Evolutionary conservation across 257 asterid genomes (phyloP).

Genomic region (Solanum arcanum): DNA sequence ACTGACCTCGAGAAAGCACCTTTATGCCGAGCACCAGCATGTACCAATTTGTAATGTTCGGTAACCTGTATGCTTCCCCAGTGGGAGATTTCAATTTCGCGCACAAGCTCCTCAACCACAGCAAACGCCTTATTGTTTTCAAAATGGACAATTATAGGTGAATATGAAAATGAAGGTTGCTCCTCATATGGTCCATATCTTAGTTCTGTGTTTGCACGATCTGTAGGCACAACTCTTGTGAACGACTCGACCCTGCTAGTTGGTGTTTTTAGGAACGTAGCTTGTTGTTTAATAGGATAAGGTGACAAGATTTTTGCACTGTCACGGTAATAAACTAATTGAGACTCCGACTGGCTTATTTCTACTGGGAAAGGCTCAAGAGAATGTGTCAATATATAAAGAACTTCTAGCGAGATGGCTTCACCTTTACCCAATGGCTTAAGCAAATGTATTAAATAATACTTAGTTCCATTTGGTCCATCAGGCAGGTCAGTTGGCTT

Average conservation of each 20-base stretch:
- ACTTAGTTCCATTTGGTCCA: slow-evolving; percentile 70
- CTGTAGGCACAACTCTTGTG: slow-evolving; percentile 71
- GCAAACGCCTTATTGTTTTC: slow-evolving; percentile 92
- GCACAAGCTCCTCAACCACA: slow-evolving; percentile 98
- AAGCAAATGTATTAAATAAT: slow-evolving; percentile 41
- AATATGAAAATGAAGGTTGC: slow-evolving; percentile 46
- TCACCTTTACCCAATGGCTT: slow-evolving; percentile 60
- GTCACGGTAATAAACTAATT: slow-evolving; percentile 86
- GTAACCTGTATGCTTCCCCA: slow-evolving; percentile 97
- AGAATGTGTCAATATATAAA: slow-evolving; percentile 64
- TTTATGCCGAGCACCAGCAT: slow-evolving; percentile 92
- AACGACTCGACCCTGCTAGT: slow-evolving; percentile 75
- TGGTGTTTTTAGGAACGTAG: slow-evolving; percentile 68
- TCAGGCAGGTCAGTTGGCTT: slow-evolving; percentile 42
- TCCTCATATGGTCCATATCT: slow-evolving; percentile 85
- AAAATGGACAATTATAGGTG: slow-evolving; percentile 64
- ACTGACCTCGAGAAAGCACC: slow-evolving; percentile 92
- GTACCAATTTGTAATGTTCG: slow-evolving; percentile 68
- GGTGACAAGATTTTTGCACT: slow-evolving; percentile 86
- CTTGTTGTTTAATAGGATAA: slow-evolving; percentile 63
- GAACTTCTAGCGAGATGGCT: slow-evolving; percentile 54
- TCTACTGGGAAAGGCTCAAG: slow-evolving; percentile 91
- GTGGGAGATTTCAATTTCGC: slow-evolving; percentile 93
- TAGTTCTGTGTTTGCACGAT: slow-evolving; percentile 55
- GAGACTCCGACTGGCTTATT: slow-evolving; percentile 87